Base-by-base conservation (phyloP, 257 asterid species). In the Paulownia fortunei region DNA sequence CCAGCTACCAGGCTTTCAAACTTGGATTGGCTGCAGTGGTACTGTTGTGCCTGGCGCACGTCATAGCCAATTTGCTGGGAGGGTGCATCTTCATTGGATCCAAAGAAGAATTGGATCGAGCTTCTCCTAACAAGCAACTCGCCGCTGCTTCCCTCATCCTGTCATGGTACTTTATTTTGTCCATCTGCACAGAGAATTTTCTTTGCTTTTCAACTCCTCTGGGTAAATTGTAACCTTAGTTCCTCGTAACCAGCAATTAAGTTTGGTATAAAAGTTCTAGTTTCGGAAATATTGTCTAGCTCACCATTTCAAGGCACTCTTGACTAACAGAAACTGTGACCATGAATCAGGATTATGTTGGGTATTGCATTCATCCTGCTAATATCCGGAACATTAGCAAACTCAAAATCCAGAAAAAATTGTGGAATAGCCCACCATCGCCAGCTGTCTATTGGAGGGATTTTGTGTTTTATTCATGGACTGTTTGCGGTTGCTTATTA, bases 1-100 rank as follows among this genome's bases (percentile, higher is more conserved):
- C 97, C 0, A 92, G 97, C 82, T 76, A 91, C 76, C 79, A 83
- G 74, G 99, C 98, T 39, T 94, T 90, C 86, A 90, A 88, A 41
- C 92, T 90, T 1, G 99, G 97, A 6, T 34, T 91, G 81, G 84
- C 89, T 51, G 99, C 98, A 11, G 87, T 88, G 10, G 85, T 87
- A 42, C 83, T 94, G 49, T 72, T 94, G 55, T 76, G 86, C 75
- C 76, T 91, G 6, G 94, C 99, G 12, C 98, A 94, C 69, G 82
- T 78, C 7, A 59, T 85, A 13, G 79, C 88, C 27, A 91, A 83
- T 68, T 51, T 88, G 82, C 78, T 89, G 52, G 89, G 88, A 15
- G 93, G 98, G 0, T 95, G 98, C 82, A 24, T 92, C 69, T 81
- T 88, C 80, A 77, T 95, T 47, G 77, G 90, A 84, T 90, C 98